A percentile compares a stretch with the other conserved stretches of the same genome.
phyloP scores from a whole-genome alignment of 1,284 basidiomycete species.

The Earliella scabrosa region DNA sequence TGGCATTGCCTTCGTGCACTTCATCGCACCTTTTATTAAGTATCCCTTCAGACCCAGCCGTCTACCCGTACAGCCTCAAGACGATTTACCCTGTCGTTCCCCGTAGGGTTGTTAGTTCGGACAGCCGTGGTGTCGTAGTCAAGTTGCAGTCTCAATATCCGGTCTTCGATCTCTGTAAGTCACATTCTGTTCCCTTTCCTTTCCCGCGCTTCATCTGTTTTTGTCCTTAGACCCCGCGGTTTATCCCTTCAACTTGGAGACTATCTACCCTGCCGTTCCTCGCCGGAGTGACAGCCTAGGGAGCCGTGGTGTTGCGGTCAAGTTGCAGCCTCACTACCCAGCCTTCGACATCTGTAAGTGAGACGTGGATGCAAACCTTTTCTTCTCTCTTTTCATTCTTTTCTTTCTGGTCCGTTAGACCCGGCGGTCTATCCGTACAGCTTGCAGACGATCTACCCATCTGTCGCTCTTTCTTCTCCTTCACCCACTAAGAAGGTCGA shows the following conservation, averaged over 20 bases:
- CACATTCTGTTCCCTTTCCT: too few species aligned
- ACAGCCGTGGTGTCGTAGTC: conserved; percentile 1
- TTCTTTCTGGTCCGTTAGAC: conserved; percentile 12
- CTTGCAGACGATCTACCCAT: conserved; percentile 24
- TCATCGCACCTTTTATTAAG: not conserved
- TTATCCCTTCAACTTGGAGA: conserved; percentile 23
- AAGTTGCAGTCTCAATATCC: conserved; percentile 17
- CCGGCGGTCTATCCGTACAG: conserved; percentile 31
- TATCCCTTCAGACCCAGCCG: conserved; percentile 24
- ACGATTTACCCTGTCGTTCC: conserved; percentile 18
- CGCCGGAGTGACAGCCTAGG: not conserved
- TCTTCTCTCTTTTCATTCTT: not conserved
- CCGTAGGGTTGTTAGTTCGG: not conserved
- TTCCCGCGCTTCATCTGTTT: not conserved
- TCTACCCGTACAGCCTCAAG: conserved; percentile 29
- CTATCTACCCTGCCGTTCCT: conserved; percentile 20
- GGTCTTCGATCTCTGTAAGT: conserved; percentile 23
- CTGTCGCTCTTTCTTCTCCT: not conserved
- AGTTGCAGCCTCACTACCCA: conserved; percentile 14
- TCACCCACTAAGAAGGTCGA: not conserved
- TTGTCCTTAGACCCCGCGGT: conserved; percentile 19
- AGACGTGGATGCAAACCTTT: not conserved
- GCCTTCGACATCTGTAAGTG: conserved; percentile 24
- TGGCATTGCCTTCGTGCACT: not conserved
- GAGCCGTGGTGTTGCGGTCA: not conserved